phyloP scores from a whole-genome alignment of 805 yeast genomes.

The Lachancea lanzarotensis region DNA sequence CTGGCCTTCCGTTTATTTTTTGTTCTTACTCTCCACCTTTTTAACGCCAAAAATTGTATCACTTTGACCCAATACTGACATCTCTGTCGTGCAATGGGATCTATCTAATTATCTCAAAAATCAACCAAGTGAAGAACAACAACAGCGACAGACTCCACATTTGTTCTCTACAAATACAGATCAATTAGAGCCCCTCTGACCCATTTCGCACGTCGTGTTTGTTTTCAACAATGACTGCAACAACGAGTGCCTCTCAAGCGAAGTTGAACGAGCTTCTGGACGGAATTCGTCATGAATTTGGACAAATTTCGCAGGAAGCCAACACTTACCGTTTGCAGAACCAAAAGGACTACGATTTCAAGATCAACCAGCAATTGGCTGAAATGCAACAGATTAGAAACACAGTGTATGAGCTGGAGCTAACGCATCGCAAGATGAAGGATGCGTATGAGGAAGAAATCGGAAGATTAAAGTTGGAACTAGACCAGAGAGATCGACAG shows the following conservation, averaged over 20 bases:
- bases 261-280: conserved; percentile 75
- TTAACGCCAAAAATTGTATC: too few relatives aligned
- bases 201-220: background rate
- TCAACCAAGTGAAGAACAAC: background rate
- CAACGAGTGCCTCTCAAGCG: conserved; percentile 23
- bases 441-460: conserved; percentile 95
- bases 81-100: too few relatives aligned
- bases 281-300: conserved; percentile 88
- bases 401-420: conserved; percentile 87
- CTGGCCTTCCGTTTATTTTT: too few relatives aligned
- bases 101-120: background rate
- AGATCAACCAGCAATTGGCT: conserved; percentile 82
- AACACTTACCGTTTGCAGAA: conserved; percentile 71
- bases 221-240: conserved; percentile 10
- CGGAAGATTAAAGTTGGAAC: conserved; percentile 72
- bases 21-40: too few relatives aligned
- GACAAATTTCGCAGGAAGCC: conserved; percentile 77
- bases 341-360: conserved; percentile 86
- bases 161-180: background rate
- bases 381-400: conserved; percentile 93
- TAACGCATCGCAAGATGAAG: conserved; percentile 90
- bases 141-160: background rate
- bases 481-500: conserved; percentile 72
- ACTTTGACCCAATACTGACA: too few relatives aligned
- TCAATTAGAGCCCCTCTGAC: background rate